Evolutionary conservation across 2,329 filamentous ascomycete species (phyloP).

Genomic region (Neofusicoccum kwambonambiense): DNA sequence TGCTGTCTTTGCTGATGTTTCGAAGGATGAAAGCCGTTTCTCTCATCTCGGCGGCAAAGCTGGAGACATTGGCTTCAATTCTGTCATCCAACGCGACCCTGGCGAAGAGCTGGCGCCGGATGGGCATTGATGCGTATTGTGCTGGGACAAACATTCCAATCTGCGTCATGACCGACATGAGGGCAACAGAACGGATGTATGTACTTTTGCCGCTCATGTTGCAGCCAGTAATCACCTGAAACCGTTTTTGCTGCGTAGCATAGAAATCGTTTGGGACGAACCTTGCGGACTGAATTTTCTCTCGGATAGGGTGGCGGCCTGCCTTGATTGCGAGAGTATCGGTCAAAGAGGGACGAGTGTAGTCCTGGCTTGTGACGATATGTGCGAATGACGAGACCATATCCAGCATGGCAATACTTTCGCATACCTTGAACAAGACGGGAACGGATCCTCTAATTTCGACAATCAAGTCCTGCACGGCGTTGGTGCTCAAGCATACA

Average conservation of each 20-base stretch:
- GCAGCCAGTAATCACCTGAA: conserved; percentile 91
- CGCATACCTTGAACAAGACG: conserved; percentile 77
- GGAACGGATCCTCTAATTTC: conserved; percentile 71
- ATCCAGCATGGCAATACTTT: conserved; percentile 82
- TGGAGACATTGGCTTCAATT: conserved; percentile 87
- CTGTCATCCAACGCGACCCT: conserved; percentile 83
- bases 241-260: conserved; percentile 73
- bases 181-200: conserved; percentile 81
- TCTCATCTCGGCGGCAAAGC: conserved; percentile 91
- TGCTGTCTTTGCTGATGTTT: conserved; percentile 73
- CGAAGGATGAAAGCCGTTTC: conserved; percentile 91
- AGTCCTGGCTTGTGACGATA: conserved; percentile 65
- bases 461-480: conserved; percentile 69
- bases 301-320: conserved; percentile 75
- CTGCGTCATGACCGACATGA: conserved; percentile 91
- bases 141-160: conserved; percentile 90
- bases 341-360: conserved; percentile 67
- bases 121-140: conserved; percentile 74
- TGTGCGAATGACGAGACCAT: conserved; percentile 60
- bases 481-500: conserved; percentile 75
- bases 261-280: conserved; percentile 92
- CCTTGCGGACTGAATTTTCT: conserved; percentile 65
- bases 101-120: conserved; percentile 82
- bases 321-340: conserved; percentile 69
- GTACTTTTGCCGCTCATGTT: conserved; percentile 98